Evolutionary conservation across 768 basidiomycete genomes (phyloP), one percentile per base, ranked within the genome.

Genomic region (Trametes cinnabarina): DNA sequence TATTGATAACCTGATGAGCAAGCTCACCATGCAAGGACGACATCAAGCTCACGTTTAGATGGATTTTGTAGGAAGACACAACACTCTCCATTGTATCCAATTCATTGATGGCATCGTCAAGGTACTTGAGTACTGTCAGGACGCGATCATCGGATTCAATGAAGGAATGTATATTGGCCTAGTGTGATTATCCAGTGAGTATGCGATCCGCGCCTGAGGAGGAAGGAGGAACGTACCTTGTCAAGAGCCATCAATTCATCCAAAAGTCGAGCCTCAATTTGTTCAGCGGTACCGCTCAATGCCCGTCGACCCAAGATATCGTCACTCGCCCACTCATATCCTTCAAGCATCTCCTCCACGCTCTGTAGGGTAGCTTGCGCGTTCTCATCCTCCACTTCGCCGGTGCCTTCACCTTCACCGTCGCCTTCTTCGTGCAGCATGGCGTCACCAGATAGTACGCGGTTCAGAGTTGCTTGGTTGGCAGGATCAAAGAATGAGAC

Each of bases 141-240:
- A 99, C 86, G 28, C 96, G 83, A 68, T 98, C 94, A 69, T 99
- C 97, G 9, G 90, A 90, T 73, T 98, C 97, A 43, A 98, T 78
- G 74, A 98, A 98, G 2, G 97, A 97, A 70, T 98, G 92, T 30
- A 98, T 90, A 68, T 96, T 98, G 2, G 96, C 96, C 95, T 96
- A 44, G 14, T 12, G 25, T 1, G 22, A 25, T 12, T 6, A 17
- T 26, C 11, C 15, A 22, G 1, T 22, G 15, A 46, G 25, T 26
- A 26, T 26, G 6, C 8, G 12, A 32, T 6, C 30, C 6, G 7
- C 7, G 5, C 15, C 44, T 26, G 15, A 12, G 15, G 4, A 28
- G 22, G 14, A 4, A 34, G 46, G 46, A 28, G 43, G 48, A 2
- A 44, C 12, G 19, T 4, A 95, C 96, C 81, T 92, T 96, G 63